Evolutionary conservation across 2,329 filamentous ascomycete genomes (phyloP), one percentile per base, ranked within the genome.

Genomic region (Phyllosticta citriasiana): DNA sequence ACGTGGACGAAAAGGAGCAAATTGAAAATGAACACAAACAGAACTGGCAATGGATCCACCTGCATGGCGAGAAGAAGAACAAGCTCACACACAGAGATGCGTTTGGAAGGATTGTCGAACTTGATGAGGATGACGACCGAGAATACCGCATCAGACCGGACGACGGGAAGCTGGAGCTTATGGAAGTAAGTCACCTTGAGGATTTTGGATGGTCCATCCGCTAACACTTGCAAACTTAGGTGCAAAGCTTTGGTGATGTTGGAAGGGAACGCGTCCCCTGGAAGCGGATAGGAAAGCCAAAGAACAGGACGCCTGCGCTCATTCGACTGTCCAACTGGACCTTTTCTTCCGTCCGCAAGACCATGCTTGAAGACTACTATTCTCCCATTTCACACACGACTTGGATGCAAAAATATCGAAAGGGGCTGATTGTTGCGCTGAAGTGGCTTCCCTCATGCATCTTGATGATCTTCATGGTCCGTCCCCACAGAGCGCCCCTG

Each of bases 371-470:
- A 27, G 59, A 57, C 14, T 40, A 14, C 33, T 40, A 40, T 14
- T 40, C 33, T 40, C 33, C 33, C 12, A 40, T 40, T 14, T 40
- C 33, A 12, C 10, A 19, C 35, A 33, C 4, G 3, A 57, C 25
- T 47, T 50, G 10, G n/a, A 19, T 53, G 53, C 24, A n/a, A 10
- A n/a, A 33, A 16, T 10, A 25, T 12, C 2, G 10, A 16, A 9
- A 9, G 33, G 30, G 7, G 19, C 14, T 27, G 7, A 9, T n/a
- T 7, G 53, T 61, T 5, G 24, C 22, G 1, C 26, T 61, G 2
- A 57, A 52, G 24, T 61, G 59, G 59, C 16, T 61, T 57, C 59
- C 59, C 9, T 57, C 59, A 1, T 61, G 59, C 47, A 40, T 57
- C 19, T 16, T 57, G 9, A 26, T 61, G 25, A 25, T 61, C 3